Base-by-base conservation (phyloP, 768 basidiomycete species). In the Suillus americanus region DNA sequence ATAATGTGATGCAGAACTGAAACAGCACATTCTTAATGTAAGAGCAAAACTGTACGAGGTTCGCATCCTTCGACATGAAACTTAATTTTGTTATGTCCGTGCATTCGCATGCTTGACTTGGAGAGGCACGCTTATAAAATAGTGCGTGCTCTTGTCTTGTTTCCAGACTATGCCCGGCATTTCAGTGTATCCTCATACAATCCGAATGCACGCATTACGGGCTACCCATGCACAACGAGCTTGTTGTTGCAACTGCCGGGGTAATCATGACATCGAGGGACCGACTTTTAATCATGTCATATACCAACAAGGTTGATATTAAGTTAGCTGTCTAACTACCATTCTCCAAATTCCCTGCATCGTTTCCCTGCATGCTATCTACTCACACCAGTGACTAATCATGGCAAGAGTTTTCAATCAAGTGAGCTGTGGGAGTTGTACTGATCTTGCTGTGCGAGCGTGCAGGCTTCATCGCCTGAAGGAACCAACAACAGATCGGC, bases 101-200 rank as follows among this genome's bases (percentile, higher is more conserved):
- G 13, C 25, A 28, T 28, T 40, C n/a, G 23, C 14, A 60, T 25
- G 20, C 16, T 46, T 16, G 5, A 3, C 87, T 84, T 66, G 46
- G 23, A 25, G 46, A 51, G 51, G 28, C 28, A 16, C 16, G 16
- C 14, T 28, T 18, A 51, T 18, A 16, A 18, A 28, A 28, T 50
- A 16, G 25, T 72, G 60, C 78, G 81, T 2, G 83, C 80, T 0
- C 79, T 81, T 0, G 10, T 54, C 20, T 35, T 54, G 12, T 54
- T 53, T 35, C 5, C 2, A 53, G 18, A 51, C 6, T 5, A n/a
- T 13, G 30, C 20, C 28, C 28, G 30, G 30, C 3, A 30, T 30
- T 30, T 4, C 30, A 53, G 7, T 35, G 30, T 18, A 4, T 20
- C 30, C 8, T 53, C 10, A 28, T 30, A 20, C 51, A 30, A 30